phyloP scores from a whole-genome alignment of 495 filamentous ascomycete species.

The Tuber melanosporum region DNA sequence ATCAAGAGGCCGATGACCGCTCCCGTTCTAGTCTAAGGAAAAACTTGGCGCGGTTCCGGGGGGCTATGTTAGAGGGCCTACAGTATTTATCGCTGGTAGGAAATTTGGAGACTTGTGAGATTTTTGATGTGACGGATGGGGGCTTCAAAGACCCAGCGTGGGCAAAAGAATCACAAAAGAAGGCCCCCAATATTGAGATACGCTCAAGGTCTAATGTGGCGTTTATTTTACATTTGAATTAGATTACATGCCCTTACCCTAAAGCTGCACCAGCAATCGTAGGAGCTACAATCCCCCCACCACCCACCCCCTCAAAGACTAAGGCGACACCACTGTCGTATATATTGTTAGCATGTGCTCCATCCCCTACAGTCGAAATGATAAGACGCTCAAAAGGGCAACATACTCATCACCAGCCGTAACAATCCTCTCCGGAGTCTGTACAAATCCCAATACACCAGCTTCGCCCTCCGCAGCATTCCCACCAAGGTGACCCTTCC shows the following conservation, averaged over 20 bases:
- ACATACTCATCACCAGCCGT: constrained; percentile 86
- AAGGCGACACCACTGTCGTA: constrained; percentile 28
- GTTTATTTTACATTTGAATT: not conserved
- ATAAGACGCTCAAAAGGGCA: constrained; percentile 55
- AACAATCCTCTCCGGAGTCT: constrained; percentile 66
- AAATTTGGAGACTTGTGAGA: not conserved
- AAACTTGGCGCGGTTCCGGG: not conserved
- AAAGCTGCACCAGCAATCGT: constrained; percentile 20
- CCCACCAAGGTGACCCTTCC: constrained; percentile 74
- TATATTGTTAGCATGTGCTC: constrained; percentile 13
- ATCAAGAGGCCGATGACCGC: not conserved
- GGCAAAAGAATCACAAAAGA: not conserved
- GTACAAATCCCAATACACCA: constrained; percentile 83
- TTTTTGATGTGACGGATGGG: not conserved
- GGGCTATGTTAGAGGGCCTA: not conserved
- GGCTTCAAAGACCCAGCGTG: not conserved
- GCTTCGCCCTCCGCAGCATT: constrained; percentile 74
- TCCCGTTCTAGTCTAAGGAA: not conserved
- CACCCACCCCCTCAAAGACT: constrained; percentile 27
- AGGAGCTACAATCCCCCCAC: constrained; percentile 9
- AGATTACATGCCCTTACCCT: not conserved
- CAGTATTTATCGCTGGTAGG: not conserved
- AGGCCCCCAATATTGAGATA: not conserved
- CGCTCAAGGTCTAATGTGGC: not conserved
- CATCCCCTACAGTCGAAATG: not conserved